phyloP scores from a whole-genome alignment of 2,329 filamentous ascomycete species.

The Fusarium sp. region DNA sequence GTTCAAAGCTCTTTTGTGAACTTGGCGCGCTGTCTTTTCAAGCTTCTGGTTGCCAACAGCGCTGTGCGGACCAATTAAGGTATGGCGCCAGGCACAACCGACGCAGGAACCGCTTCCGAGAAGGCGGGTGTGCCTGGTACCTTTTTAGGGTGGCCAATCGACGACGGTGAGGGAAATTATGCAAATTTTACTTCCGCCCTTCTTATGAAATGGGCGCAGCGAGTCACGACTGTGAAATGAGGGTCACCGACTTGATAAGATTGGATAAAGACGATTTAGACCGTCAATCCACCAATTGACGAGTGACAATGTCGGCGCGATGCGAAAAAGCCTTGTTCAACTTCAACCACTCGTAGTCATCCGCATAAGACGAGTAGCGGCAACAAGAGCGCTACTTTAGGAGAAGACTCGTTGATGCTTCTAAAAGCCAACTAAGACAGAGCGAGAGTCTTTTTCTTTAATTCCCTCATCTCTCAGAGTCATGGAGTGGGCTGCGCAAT shows the following conservation, averaged over 20 bases:
- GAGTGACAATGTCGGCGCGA: neutral
- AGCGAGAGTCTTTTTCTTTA: constrained; percentile 27
- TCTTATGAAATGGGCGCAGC: constrained; percentile 27
- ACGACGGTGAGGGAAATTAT: constrained; percentile 45
- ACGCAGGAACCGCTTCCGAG: constrained; percentile 45
- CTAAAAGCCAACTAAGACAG: neutral
- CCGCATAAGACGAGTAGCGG: constrained; percentile 20
- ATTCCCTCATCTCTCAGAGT: constrained; percentile 41
- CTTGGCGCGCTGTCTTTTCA: constrained; percentile 13
- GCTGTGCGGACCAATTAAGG: constrained; percentile 22
- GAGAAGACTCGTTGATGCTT: constrained; percentile 9
- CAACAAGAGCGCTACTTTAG: constrained; percentile 23
- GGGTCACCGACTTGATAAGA: constrained; percentile 23
- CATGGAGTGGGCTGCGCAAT: constrained; percentile 25
- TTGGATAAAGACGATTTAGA: constrained; percentile 19
- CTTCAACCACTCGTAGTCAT: constrained; percentile 14
- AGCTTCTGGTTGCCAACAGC: neutral
- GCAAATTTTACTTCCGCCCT: constrained; percentile 49
- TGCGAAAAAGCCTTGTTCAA: constrained; percentile 20
- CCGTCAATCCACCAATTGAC: constrained; percentile 23
- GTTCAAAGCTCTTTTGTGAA: constrained; percentile 13
- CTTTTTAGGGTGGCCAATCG: constrained; percentile 21
- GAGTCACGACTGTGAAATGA: constrained; percentile 19
- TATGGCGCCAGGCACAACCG: constrained; percentile 46
- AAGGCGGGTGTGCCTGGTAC: constrained; percentile 36